These are phyloP conservation scores for Pseudogymnoascus sp. DNA, from an alignment of 2,329 filamentous ascomycete genomes.

Conservation along the genomic window DNA sequence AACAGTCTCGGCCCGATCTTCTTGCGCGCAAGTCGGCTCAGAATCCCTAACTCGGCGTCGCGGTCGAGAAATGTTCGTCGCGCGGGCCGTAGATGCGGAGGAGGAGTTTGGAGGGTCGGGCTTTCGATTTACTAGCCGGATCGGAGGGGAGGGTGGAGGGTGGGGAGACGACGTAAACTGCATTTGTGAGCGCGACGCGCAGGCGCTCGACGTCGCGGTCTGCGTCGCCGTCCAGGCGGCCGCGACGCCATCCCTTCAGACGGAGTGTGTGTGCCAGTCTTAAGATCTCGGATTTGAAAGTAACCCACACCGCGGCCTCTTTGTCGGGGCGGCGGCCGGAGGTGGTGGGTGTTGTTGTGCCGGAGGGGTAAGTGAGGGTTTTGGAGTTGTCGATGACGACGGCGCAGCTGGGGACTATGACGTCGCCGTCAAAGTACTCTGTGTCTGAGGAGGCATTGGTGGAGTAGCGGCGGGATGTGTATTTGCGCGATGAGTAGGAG, in stretches of 20 bases:
- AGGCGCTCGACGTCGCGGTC: slow-evolving; percentile 66
- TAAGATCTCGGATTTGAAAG: slow-evolving; percentile 88
- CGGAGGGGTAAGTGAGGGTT: slow-evolving; percentile 69
- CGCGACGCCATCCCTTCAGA: slow-evolving; percentile 84
- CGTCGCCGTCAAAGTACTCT: slow-evolving; percentile 74
- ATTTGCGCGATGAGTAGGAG: slow-evolving; percentile 16
- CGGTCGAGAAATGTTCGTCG: slow-evolving; percentile 89
- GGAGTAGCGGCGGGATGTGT: slow-evolving; percentile 14
- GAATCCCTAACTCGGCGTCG: slow-evolving; percentile 79
- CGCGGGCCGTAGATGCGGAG: slow-evolving; percentile 91
- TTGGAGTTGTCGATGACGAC: slow-evolving; percentile 83
- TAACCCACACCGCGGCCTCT: slow-evolving; percentile 71
- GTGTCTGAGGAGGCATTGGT: slow-evolving; percentile 66
- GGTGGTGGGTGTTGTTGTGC: slow-evolving; percentile 33
- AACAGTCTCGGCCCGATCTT: slow-evolving; percentile 87
- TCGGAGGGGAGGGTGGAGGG: slow-evolving; percentile 61
- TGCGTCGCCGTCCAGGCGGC: slow-evolving; percentile 65
- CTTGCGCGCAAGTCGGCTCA: slow-evolving; percentile 80
- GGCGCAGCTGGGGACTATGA: slow-evolving; percentile 78
- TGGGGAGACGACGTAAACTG: slow-evolving; percentile 88
- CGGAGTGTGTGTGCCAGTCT: slow-evolving; percentile 81
- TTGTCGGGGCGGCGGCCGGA: slow-evolving; percentile 49
- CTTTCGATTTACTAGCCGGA: slow-evolving; percentile 30
- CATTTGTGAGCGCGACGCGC: slow-evolving; percentile 91
- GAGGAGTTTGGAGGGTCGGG: slow-evolving; percentile 57